A percentile compares a stretch with the other conserved stretches of the same genome.
These are phyloP conservation scores for Boletus rubropictus DNA, from an alignment of 768 basidiomycete genomes.

Conservation along the genomic window DNA sequence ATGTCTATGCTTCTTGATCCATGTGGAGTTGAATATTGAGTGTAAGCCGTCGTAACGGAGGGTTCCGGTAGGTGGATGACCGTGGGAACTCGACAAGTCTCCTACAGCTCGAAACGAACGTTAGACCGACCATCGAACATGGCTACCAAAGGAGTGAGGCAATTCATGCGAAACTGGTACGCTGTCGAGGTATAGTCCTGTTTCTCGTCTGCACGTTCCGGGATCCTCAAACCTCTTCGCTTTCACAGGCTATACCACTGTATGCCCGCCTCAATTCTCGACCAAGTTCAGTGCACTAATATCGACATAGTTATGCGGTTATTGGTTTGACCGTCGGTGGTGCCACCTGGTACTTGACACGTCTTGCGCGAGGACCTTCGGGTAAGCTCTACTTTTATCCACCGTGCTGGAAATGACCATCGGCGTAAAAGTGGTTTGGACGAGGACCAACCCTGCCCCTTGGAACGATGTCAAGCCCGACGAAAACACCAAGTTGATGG, in stretches of 20 bases:
- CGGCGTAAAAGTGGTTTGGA: conserved; percentile 46
- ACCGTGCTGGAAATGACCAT: not conserved
- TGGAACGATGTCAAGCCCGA: conserved; percentile 77
- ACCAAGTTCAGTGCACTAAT: conserved; percentile 10
- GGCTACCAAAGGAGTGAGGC: conserved; percentile 19
- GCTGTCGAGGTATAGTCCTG: conserved; percentile 37
- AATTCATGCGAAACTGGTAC: conserved; percentile 38
- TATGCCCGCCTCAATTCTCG: conserved; percentile 24
- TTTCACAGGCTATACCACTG: conserved; percentile 45
- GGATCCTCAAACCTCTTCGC: not conserved
- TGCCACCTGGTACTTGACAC: conserved; percentile 61
- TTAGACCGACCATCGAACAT: conserved; percentile 16
- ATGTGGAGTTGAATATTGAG: not conserved
- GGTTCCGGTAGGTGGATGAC: conserved; percentile 9
- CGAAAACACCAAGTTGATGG: conserved; percentile 66
- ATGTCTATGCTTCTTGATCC: conserved; percentile 21
- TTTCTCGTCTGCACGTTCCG: not conserved
- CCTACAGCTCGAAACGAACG: not conserved
- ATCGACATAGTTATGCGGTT: conserved; percentile 38
- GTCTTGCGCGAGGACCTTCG: conserved; percentile 53
- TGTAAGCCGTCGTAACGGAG: conserved; percentile 4
- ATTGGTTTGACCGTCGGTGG: conserved; percentile 49
- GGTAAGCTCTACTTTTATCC: conserved; percentile 32
- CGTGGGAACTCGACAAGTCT: conserved; percentile 11
- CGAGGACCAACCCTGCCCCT: conserved; percentile 75